A percentile compares a stretch with the other conserved stretches of the same genome.
phyloP scores from a whole-genome alignment of 139 green algal genomes.

The Medakamo hakoo region DNA sequence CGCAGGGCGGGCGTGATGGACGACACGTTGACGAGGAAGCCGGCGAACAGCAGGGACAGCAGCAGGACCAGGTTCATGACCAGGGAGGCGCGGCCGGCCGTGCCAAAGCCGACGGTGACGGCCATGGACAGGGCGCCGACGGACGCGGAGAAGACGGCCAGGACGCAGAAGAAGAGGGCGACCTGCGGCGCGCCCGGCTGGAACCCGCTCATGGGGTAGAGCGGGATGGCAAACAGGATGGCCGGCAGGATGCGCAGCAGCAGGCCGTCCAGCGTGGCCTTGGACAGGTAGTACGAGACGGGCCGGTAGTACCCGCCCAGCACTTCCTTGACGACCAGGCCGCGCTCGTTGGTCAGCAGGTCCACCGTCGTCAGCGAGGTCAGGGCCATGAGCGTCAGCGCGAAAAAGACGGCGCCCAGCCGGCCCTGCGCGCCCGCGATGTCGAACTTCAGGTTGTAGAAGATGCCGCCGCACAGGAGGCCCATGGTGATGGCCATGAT shows the following conservation, averaged over 20 bases:
- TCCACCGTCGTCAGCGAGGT: constrained; percentile 54
- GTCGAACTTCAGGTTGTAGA: constrained; percentile 32
- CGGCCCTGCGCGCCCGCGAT: constrained; percentile 48
- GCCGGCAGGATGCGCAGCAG: constrained; percentile 52
- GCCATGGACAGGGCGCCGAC: constrained; percentile 41
- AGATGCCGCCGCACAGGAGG: constrained; percentile 40
- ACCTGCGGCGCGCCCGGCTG: constrained; percentile 4
- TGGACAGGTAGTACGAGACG: constrained; percentile 35
- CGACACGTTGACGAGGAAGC: constrained; percentile 44
- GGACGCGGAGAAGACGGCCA: constrained; percentile 24
- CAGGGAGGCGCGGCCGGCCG: constrained; percentile 39
- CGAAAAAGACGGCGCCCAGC: constrained; percentile 56
- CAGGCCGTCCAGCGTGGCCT: constrained; percentile 49
- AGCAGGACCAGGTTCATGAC: constrained; percentile 68
- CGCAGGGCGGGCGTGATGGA: constrained; percentile 28
- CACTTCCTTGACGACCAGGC: constrained; percentile 29
- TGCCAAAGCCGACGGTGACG: constrained; percentile 22
- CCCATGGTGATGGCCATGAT: constrained; percentile 35
- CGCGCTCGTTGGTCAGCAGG: constrained; percentile 38
- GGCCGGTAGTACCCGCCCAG: constrained; percentile 39
- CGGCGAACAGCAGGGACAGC: constrained; percentile 47
- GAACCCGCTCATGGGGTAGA: constrained; percentile 59
- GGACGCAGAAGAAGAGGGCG: constrained; percentile 31
- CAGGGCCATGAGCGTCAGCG: constrained; percentile 55
- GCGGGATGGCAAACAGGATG: constrained; percentile 31